Conservation (phyloP, 2,329 filamentous ascomycete species). For the Cladosporium oxysporum region DNA sequence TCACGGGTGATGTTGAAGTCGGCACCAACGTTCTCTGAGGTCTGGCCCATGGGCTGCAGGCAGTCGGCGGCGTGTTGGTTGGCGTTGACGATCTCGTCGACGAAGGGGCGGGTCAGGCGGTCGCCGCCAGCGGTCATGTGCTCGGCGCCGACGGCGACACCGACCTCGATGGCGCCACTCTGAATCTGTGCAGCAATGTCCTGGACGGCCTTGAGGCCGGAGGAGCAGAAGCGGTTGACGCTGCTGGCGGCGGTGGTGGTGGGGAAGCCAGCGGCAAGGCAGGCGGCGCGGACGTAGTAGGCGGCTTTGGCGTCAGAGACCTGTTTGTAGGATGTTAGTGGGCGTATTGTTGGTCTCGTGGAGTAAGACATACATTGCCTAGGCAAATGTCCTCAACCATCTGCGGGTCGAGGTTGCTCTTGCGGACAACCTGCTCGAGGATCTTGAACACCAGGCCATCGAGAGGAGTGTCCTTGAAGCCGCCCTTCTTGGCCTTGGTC, state of each 20-base stretch:
- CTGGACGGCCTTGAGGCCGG: conserved; percentile 90
- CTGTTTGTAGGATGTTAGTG: conserved; percentile 43
- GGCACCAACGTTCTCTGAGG: conserved; percentile 88
- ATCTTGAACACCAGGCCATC: conserved; percentile 85
- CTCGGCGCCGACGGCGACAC: conserved; percentile 86
- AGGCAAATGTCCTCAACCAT: conserved; percentile 72
- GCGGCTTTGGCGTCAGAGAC: conserved; percentile 82
- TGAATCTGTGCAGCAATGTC: conserved; percentile 89
- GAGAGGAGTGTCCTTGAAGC: conserved; percentile 89
- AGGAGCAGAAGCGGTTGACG: conserved; percentile 96
- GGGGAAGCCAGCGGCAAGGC: conserved; percentile 89
- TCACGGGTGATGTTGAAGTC: conserved; percentile 86
- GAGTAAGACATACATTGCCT: conserved; percentile 77
- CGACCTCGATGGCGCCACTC: conserved; percentile 78
- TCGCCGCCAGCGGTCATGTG: conserved; percentile 78
- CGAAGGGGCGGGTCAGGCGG: conserved; percentile 70
- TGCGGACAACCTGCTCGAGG: conserved; percentile 60
- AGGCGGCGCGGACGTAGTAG: conserved; percentile 86
- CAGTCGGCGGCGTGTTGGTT: conserved; percentile 81
- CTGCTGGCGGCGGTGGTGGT: conserved; percentile 81
- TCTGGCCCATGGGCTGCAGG: conserved; percentile 97
- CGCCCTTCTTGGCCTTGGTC: conserved; percentile 84
- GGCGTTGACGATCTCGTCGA: conserved; percentile 68
- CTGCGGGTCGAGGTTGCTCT: conserved; percentile 36
- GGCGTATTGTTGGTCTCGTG: conserved; percentile 76